phyloP scores from a whole-genome alignment of 768 basidiomycete genomes.

The Naganishia randhawae region DNA sequence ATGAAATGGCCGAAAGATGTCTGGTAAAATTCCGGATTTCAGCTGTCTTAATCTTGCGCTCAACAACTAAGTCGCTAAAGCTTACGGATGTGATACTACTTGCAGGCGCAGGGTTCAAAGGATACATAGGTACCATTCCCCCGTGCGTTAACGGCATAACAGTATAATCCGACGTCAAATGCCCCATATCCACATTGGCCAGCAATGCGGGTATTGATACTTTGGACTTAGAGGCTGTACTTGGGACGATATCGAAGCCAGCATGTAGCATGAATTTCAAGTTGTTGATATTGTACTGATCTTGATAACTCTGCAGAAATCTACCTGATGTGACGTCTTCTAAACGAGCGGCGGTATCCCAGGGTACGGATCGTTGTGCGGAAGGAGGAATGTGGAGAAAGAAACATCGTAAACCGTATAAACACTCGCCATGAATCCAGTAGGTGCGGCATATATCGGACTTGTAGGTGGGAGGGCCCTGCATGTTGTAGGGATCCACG shows the following conservation, averaged over 20 bases:
- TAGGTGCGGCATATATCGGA: conserved; percentile 18
- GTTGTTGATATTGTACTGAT: conserved; percentile 1
- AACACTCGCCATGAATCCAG: conserved; percentile 16
- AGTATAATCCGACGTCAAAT: background rate
- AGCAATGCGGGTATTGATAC: background rate
- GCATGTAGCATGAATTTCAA: background rate
- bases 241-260: conserved; percentile 3
- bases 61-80: too few species aligned
- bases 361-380: background rate
- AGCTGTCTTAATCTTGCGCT: background rate
- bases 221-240: background rate
- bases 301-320: conserved; percentile 3
- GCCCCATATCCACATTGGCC: background rate
- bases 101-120: background rate
- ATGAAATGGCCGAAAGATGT: conserved; percentile 11
- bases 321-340: background rate
- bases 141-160: conserved; percentile 6
- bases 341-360: background rate
- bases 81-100: conserved; percentile 8
- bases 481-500: background rate
- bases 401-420: conserved; percentile 8
- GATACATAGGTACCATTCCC: conserved; percentile 10
- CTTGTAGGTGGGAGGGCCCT: conserved; percentile 7
- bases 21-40: background rate
- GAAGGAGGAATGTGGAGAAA: conserved; percentile 15